Conservation (phyloP, 768 basidiomycete genomes). For the Mycena rebaudengoi region DNA sequence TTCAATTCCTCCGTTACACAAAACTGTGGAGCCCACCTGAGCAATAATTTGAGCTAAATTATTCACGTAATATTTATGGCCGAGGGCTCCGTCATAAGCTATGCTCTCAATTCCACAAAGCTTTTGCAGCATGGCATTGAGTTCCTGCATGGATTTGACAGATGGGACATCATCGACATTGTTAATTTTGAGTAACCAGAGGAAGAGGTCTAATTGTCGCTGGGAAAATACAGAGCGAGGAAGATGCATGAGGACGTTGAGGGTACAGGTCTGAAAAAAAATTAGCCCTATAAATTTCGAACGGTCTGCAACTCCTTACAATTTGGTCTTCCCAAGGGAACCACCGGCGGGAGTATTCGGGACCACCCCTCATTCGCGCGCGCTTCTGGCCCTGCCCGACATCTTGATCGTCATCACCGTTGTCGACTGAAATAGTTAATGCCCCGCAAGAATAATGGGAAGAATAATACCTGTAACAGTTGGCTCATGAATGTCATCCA, state of each 20-base stretch:
- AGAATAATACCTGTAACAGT: not conserved
- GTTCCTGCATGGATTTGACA: slow-evolving; percentile 19
- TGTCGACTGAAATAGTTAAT: not conserved
- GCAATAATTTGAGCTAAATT: slow-evolving; percentile 37
- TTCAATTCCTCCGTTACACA: too few relatives aligned
- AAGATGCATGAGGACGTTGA: slow-evolving; percentile 41
- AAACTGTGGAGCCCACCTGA: slow-evolving; percentile 32
- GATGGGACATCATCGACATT: slow-evolving; percentile 34
- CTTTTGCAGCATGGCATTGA: slow-evolving; percentile 29
- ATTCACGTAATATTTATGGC: slow-evolving; percentile 43
- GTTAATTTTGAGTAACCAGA: slow-evolving; percentile 35
- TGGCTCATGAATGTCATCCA: not conserved
- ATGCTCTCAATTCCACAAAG: slow-evolving; percentile 39
- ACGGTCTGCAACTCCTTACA: too few relatives aligned
- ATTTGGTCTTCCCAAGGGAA: slow-evolving; percentile 1
- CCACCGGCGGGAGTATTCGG: not conserved
- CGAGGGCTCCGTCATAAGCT: slow-evolving; percentile 38
- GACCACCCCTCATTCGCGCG: not conserved
- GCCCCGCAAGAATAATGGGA: not conserved
- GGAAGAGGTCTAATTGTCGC: slow-evolving; percentile 37
- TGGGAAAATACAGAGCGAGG: slow-evolving; percentile 41
- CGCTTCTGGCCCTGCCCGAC: not conserved
- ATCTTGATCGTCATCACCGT: not conserved
- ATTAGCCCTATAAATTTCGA: too few relatives aligned
- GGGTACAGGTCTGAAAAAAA: slow-evolving; percentile 33